Evolutionary conservation across 257 asterid genomes (phyloP), one percentile per base, ranked within the genome.

Genomic region (Cruciata laevipes): DNA sequence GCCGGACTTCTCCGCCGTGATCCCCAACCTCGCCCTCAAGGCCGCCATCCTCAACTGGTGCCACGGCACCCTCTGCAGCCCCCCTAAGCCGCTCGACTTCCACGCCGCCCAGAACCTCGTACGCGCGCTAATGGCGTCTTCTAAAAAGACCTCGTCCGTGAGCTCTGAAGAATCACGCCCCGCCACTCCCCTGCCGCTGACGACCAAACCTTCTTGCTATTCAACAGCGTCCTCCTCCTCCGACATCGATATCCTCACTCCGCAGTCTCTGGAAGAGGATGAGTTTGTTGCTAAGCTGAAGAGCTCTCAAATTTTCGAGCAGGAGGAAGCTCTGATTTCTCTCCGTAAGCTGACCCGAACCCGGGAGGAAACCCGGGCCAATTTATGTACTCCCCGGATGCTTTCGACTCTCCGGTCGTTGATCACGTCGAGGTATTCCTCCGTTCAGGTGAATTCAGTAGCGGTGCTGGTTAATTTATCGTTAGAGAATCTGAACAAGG

Each of bases 391-490:
- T 27, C 83, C 93, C 0, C 76, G 93, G 56, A 7, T 88, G 37
- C 83, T 94, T 7, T 79, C 95, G 0, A 75, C 80, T 5, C 68
- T 94, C 17, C 87, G 87, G 55, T 55, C 75, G 31, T 38, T 88
- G 44, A 80, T 87, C 63, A 63, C 35, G 58, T 90, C 97, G 17
- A 79, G 88, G 37, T 87, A 87, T 60, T 69, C 82, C 3, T 30
- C 87, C 30, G 68, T 94, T 40, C 96, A 90, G 69, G 95, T 88
- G 60, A 94, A 90, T 74, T 83, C 96, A 9, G 89, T 71, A 3
- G 99, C 99, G 8, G 85, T 80, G 20, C 21, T 90, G 87, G 96
- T 90, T 62, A 94, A 94, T 74, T 77, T 94, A 7, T 90, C 99
- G 1, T 27, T 94, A 18, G 97, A 94, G 77, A 84, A 85, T 24